Percentiles rank a stretch among this genome's conserved stretches.
Conservation (phyloP, 495 filamentous ascomycete species). For the Hyaloscypha variabilis region DNA sequence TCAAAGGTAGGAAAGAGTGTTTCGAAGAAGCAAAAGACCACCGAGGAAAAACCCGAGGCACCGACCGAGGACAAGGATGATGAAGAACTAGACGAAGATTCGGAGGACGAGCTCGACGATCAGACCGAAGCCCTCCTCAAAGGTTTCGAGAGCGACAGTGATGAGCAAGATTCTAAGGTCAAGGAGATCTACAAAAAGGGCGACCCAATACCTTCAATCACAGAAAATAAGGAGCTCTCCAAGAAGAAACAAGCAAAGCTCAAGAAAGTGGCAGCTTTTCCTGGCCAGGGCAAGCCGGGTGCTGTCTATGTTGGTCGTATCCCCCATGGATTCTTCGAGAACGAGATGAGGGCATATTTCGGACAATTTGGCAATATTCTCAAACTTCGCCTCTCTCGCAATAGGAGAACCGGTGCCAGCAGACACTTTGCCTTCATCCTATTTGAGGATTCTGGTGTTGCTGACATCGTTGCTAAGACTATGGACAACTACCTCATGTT, state of each 20-base stretch:
- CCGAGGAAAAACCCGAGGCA: slow-evolving; percentile 31
- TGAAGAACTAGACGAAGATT: slow-evolving; percentile 26
- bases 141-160: slow-evolving; percentile 82
- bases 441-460: slow-evolving; percentile 76
- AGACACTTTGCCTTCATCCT: slow-evolving; percentile 95
- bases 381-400: slow-evolving; percentile 84
- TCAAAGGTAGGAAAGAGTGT: neutral
- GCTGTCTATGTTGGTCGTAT: slow-evolving; percentile 89
- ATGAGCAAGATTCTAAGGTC: slow-evolving; percentile 54
- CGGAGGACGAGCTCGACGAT: slow-evolving; percentile 57
- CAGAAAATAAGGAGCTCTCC: slow-evolving; percentile 41
- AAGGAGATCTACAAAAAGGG: slow-evolving; percentile 58
- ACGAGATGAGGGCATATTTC: slow-evolving; percentile 93
- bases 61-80: slow-evolving; percentile 33
- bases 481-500: slow-evolving; percentile 99
- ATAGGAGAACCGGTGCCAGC: slow-evolving; percentile 81
- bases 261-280: slow-evolving; percentile 26
- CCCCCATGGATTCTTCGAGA: slow-evolving; percentile 95
- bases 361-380: slow-evolving; percentile 89
- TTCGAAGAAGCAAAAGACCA: slow-evolving; percentile 15
- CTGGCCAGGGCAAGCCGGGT: slow-evolving; percentile 58
- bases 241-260: slow-evolving; percentile 45
- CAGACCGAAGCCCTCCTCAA: slow-evolving; percentile 71
- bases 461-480: slow-evolving; percentile 85
- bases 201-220: slow-evolving; percentile 54